Conservation (phyloP, 768 basidiomycete species). For the Leucocoprinus leucothites region DNA sequence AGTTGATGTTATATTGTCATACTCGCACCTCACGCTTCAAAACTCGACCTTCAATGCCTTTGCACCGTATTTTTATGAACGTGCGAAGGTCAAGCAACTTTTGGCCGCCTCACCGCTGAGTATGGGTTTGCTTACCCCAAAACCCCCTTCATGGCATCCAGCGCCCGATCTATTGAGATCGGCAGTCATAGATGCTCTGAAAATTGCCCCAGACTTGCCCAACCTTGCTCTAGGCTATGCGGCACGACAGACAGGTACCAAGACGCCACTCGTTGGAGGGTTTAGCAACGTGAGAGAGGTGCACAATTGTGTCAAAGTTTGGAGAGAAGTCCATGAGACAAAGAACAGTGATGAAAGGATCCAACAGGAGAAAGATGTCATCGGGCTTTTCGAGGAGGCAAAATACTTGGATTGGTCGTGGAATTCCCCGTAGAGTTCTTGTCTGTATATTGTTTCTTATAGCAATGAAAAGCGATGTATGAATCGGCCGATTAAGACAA, state of each 20-base stretch:
- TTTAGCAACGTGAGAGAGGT: slow-evolving; percentile 71
- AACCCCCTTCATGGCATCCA: slow-evolving; percentile 73
- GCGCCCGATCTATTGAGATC: slow-evolving; percentile 50
- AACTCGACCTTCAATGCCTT: slow-evolving; percentile 60
- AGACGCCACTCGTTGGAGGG: slow-evolving; percentile 68
- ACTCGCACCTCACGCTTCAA: slow-evolving; percentile 78
- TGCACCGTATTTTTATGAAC: slow-evolving; percentile 50
- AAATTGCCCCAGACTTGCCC: slow-evolving; percentile 43
- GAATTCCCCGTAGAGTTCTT: slow-evolving; percentile 48
- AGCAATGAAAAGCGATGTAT: not conserved
- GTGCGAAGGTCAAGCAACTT: slow-evolving; percentile 67
- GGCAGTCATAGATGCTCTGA: slow-evolving; percentile 38
- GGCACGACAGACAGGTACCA: slow-evolving; percentile 43
- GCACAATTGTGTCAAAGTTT: slow-evolving; percentile 66
- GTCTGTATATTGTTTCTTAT: not conserved
- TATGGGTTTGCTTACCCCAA: slow-evolving; percentile 72
- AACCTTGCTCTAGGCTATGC: slow-evolving; percentile 75
- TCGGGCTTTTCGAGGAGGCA: slow-evolving; percentile 41
- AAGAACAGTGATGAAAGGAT: slow-evolving; percentile 28
- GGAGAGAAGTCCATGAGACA: slow-evolving; percentile 54
- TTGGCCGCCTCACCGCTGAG: slow-evolving; percentile 79
- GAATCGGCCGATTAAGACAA: too few relatives aligned
- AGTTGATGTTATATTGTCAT: slow-evolving; percentile 76
- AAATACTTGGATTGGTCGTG: slow-evolving; percentile 70
- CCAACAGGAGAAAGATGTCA: slow-evolving; percentile 43